phyloP scores from a whole-genome alignment of 352 stramenopile species.

The Phytophthora fragariaefolia region DNA sequence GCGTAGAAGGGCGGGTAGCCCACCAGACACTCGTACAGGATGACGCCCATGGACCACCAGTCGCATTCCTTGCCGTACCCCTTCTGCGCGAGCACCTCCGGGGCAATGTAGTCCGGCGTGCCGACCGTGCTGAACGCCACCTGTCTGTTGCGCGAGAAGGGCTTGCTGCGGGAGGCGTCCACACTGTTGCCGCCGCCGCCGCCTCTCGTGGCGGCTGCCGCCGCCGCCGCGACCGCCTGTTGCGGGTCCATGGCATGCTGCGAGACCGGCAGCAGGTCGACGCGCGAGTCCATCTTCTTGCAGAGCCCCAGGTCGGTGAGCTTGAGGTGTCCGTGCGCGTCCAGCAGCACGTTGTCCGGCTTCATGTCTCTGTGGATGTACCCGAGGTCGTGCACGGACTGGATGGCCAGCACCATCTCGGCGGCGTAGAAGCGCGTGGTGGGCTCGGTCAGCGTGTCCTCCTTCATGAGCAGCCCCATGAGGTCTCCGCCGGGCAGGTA shows the following conservation, averaged over 20 bases:
- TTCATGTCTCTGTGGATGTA: slow-evolving; percentile 99
- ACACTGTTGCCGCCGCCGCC: slow-evolving; percentile 36
- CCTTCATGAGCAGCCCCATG: slow-evolving; percentile 99
- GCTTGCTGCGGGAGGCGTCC: slow-evolving; percentile 62
- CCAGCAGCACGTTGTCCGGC: slow-evolving; percentile 96
- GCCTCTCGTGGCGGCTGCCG: slow-evolving; percentile 22
- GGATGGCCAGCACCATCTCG: slow-evolving; percentile 98
- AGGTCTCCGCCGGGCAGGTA: slow-evolving; percentile 99
- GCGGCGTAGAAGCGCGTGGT: slow-evolving; percentile 97
- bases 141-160: slow-evolving; percentile 67
- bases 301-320: slow-evolving; percentile 98
- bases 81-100: slow-evolving; percentile 96
- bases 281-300: slow-evolving; percentile 96
- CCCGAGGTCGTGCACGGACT: slow-evolving; percentile 97
- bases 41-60: slow-evolving; percentile 99
- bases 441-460: slow-evolving; percentile 94
- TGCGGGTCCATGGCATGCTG: slow-evolving; percentile 66
- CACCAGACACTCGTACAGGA: slow-evolving; percentile 99
- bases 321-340: slow-evolving; percentile 98
- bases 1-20: slow-evolving; percentile 99
- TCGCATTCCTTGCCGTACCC: slow-evolving; percentile 92
- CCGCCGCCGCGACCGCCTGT: slow-evolving; percentile 17
- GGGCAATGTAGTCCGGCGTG: slow-evolving; percentile 99
- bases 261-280: slow-evolving; percentile 77
- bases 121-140: slow-evolving; percentile 98